Conservation (phyloP, 2,329 filamentous ascomycete genomes). For the Sporothrix schenckii region DNA sequence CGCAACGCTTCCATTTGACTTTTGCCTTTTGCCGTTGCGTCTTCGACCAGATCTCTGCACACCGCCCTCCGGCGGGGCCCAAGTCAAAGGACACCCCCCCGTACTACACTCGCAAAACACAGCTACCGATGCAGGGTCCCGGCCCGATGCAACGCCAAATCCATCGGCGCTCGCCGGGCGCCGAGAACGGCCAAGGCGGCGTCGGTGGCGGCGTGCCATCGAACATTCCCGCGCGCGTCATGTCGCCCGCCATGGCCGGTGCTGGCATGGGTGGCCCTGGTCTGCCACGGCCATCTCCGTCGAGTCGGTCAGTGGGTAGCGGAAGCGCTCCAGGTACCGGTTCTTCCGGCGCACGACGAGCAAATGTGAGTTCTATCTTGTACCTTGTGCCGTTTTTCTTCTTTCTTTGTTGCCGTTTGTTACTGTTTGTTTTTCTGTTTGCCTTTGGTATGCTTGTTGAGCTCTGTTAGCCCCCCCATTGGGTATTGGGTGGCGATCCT, state of each 20-base stretch:
- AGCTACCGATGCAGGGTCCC: conserved; percentile 53
- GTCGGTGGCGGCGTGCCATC: conserved; percentile 46
- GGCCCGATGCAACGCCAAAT: conserved; percentile 57
- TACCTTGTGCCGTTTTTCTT: not conserved
- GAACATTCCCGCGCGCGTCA: conserved; percentile 58
- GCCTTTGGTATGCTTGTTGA: conserved; percentile 4
- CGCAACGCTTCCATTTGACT: not conserved
- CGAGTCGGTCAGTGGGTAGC: conserved; percentile 57
- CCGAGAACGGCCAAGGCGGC: conserved; percentile 59
- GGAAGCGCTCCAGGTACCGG: conserved; percentile 35
- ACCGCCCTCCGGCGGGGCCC: conserved; percentile 1
- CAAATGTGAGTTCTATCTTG: conserved; percentile 57
- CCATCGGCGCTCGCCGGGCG: conserved; percentile 66
- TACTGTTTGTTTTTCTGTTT: not conserved
- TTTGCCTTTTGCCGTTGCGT: no score
- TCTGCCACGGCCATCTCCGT: conserved; percentile 63
- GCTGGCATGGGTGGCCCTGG: conserved; percentile 45
- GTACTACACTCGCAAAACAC: not conserved
- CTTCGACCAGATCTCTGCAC: not conserved
- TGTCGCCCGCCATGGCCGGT: conserved; percentile 60
- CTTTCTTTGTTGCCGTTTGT: not conserved
- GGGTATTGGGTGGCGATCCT: conserved; percentile 17
- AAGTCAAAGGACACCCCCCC: not conserved
- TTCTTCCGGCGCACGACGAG: conserved; percentile 53
- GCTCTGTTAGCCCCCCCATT: not conserved